phyloP scores from a whole-genome alignment of 1,284 basidiomycete species.

The Sphaerobolus stellatus region DNA sequence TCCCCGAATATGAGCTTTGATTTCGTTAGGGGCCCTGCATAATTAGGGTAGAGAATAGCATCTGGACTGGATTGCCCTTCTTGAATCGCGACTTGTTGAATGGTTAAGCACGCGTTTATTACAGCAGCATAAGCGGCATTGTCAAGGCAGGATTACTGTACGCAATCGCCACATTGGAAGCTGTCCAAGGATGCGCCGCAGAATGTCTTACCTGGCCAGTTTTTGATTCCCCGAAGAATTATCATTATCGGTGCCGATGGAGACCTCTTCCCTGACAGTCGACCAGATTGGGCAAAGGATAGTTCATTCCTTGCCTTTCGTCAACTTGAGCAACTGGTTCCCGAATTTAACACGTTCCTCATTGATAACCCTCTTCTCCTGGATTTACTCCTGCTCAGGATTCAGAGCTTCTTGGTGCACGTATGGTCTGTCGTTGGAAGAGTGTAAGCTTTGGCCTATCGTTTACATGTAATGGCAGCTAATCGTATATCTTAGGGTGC shows the following conservation, averaged over 20 bases:
- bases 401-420: conserved; percentile 50
- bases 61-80: background rate
- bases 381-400: conserved; percentile 37
- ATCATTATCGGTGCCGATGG: conserved; percentile 13
- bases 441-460: conserved; percentile 38
- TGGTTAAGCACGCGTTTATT: background rate
- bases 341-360: conserved; percentile 54
- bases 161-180: background rate
- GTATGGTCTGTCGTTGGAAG: conserved; percentile 60
- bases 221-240: conserved; percentile 30
- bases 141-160: background rate
- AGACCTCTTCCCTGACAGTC: background rate
- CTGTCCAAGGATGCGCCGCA: background rate
- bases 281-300: conserved; percentile 15
- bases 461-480: background rate
- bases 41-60: background rate
- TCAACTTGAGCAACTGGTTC: conserved; percentile 52
- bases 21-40: background rate
- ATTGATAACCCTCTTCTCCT: conserved; percentile 39
- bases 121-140: background rate
- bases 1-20: background rate
- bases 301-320: conserved; percentile 38
- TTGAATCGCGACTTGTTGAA: background rate
- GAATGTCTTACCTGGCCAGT: conserved; percentile 37
- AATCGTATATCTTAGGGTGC: conserved; percentile 35